Percentiles rank a stretch among this genome's conserved stretches.
Conservation (phyloP, 1,284 basidiomycete genomes). For the Cutaneotrichosporon sp. region DNA sequence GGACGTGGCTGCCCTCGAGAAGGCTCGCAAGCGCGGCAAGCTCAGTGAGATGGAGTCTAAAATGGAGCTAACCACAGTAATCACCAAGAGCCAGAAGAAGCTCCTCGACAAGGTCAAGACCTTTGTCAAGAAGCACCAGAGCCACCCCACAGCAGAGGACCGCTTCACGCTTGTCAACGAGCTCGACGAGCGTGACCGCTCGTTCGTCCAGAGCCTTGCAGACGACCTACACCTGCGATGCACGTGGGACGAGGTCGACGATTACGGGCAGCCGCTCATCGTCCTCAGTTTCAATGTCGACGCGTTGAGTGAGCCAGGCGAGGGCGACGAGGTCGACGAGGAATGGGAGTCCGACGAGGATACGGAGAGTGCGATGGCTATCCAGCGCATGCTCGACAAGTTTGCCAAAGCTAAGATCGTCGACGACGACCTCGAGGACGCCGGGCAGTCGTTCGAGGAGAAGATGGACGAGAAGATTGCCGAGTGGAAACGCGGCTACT, state of each 20-base stretch:
- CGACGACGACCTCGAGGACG: slow-evolving; percentile 65
- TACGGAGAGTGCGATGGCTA: slow-evolving; percentile 65
- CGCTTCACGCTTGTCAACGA: slow-evolving; percentile 69
- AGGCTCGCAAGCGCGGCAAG: slow-evolving; percentile 51
- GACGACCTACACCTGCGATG: slow-evolving; percentile 71
- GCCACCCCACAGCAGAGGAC: slow-evolving; percentile 53
- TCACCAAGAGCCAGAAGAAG: slow-evolving; percentile 69
- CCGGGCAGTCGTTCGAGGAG: slow-evolving; percentile 72
- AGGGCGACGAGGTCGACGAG: slow-evolving; percentile 33
- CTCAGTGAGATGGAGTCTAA: slow-evolving; percentile 33
- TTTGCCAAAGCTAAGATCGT: slow-evolving; percentile 80
- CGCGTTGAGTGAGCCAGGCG: slow-evolving; percentile 34
- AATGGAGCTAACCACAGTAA: slow-evolving; percentile 55
- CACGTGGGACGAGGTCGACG: slow-evolving; percentile 87
- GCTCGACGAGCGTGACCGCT: slow-evolving; percentile 72
- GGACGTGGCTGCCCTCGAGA: slow-evolving; percentile 59
- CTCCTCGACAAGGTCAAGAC: slow-evolving; percentile 72
- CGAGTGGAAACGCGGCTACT: slow-evolving; percentile 89
- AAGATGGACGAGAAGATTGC: slow-evolving; percentile 79
- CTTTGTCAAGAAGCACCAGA: slow-evolving; percentile 64
- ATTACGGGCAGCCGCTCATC: slow-evolving; percentile 63
- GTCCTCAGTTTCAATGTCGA: slow-evolving; percentile 60
- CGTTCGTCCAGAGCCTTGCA: slow-evolving; percentile 72
- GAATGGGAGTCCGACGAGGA: slow-evolving; percentile 55
- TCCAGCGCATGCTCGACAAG: slow-evolving; percentile 80